Base-by-base conservation (phyloP, 495 filamentous ascomycete species). In the Aspergillus funiculosus region DNA sequence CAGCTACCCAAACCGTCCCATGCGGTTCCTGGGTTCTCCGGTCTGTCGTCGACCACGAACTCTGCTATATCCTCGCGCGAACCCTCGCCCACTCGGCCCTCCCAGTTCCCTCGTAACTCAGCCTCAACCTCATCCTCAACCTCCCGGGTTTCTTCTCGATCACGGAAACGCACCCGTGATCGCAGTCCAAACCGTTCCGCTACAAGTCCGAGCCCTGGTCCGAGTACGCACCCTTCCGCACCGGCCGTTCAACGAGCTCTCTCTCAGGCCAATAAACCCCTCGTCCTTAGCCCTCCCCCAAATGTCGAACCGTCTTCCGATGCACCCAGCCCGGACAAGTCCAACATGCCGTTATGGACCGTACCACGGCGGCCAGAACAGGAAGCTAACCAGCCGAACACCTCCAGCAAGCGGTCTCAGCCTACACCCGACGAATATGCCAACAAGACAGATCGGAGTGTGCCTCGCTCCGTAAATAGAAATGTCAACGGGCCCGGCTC, bases 141-240 rank as follows among this genome's bases (percentile, higher is more conserved):
- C 20, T 55, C 56, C 26, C 57, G 66, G 42, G 46, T 61, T 4
- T 52, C 68, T 9, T 69, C 74, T 37, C 71, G 77, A 49, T 83
- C 85, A 39, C 78, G 84, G 53, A 87, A 86, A 66, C 82, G 79
- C 60, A 72, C 75, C 44, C 76, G 82, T 47, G 86, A 90, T 42
- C 65, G 73, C 27, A 89, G 82, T 52, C 87, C 87, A 1, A 70
- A 68, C 43, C 75, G 85, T 55, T 64, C 67, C 14, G 58, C 69
- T 47, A 75, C 66, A 57, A 67, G 59, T 27, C 54, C 64, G 3
- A 60, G 50, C 24, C 54, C 55, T 37, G 71, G 32, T 63, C 62
- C 56, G 64, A 66, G 42, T 55, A 67, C 50, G 20, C 66, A 71
- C 32, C 75, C 80, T 20, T 74, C 83, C 41, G 74, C 78, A 72